Evolutionary conservation across 192 early-diverging fungal species (phyloP), one percentile per base, ranked within the genome.

Genomic region (Backusella sp.): DNA sequence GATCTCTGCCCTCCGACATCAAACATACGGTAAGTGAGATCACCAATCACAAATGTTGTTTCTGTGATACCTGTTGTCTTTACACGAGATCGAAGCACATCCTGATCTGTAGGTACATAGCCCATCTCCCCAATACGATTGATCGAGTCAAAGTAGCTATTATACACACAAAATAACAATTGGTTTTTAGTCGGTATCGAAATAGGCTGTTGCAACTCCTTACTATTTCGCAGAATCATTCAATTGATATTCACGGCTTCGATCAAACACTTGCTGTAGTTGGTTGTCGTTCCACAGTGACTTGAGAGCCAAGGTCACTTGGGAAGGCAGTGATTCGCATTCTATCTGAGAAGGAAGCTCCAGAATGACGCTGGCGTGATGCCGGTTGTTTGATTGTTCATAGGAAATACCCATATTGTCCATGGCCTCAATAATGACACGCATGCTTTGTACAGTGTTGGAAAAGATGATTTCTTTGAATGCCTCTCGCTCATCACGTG

Each of bases 51-150:
- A 82, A 99, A 97, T 6, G 89, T 92, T 4, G 95, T 97, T 82
- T 99, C 97, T 36, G 95, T 97, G 81, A 99, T 99, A 75, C 95
- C 96, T 1, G 97, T 97, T 4, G 97, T 98, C 87, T 97, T 99
- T 77, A 97, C 96, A 66, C 96, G 94, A 41, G 97, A 96, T 73
- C 96, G 88, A 72, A 99, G 91, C 59, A 99, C 95, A 82, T 99
- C 97, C 85, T 99, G 97, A 82, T 99, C 95, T 19, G 91, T 94
- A 35, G 97, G 97, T 30, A 92, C 73, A 80, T 96, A 99, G 67
- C 90, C 88, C 21, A 89, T 82, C 68, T 87, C 85, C 30, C 90
- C 86, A 79, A 99, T 97, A 67, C 96, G 91, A 49, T 96, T 94
- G 35, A 99, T 94, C 32, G 92, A 87, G 74, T 97, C 94, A 88